Evolutionary conservation across 371 early-diverging fungal genomes (phyloP).

Genomic region (Mortierella sp.): DNA sequence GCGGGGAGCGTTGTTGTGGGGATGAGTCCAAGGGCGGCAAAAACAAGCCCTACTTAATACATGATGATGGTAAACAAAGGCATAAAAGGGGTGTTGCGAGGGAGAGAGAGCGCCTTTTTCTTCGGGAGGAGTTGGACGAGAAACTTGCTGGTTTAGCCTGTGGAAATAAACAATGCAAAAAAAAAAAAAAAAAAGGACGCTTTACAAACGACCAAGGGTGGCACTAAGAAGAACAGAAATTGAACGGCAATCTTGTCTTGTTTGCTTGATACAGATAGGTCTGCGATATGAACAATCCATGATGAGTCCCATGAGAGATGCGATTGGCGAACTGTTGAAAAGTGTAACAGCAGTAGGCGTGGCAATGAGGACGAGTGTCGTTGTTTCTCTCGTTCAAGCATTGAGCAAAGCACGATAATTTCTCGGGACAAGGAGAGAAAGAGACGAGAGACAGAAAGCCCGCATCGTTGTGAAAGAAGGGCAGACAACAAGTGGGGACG

Average conservation of each 20-base stretch:
- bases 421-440: slow-evolving; percentile 11
- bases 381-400: neutral
- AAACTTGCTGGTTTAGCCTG: neutral
- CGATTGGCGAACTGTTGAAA: neutral
- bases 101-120: too few species aligned
- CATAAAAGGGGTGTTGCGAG: neutral
- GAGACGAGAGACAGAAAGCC: neutral
- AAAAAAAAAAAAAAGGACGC: neutral
- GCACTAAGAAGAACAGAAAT: neutral
- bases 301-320: neutral
- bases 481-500: neutral
- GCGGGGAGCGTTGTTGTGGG: slow-evolving; percentile 27
- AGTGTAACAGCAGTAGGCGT: neutral
- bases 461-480: neutral
- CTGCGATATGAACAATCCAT: slow-evolving; percentile 8
- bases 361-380: neutral
- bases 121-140: neutral
- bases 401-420: slow-evolving; percentile 20
- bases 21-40: neutral
- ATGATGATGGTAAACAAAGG: neutral
- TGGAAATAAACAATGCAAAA: neutral
- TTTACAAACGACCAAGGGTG: neutral
- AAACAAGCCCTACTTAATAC: neutral
- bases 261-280: neutral
- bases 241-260: neutral